Evolutionary conservation across 345 rosid genomes (phyloP).

Genomic region (Populus euphratica): DNA sequence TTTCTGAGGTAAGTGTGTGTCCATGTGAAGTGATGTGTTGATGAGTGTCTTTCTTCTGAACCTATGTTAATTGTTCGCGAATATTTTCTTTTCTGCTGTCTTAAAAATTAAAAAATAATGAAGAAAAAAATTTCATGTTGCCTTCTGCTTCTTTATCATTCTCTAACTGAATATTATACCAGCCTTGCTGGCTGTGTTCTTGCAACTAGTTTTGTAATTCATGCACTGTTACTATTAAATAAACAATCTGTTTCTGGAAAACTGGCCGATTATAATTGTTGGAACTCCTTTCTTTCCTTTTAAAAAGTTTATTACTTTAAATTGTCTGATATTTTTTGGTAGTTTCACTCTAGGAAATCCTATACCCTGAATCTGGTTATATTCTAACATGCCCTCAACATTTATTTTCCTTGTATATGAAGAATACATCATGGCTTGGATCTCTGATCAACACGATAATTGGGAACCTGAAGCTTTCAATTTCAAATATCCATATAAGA

Average conservation of each 20-base stretch:
- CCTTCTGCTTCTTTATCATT: too few species aligned
- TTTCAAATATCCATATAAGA: slow-evolving; percentile 95
- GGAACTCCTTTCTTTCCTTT: too few species aligned
- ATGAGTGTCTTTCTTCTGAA: neutral
- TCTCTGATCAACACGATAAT: slow-evolving; percentile 87
- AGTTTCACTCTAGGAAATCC: slow-evolving; percentile 3
- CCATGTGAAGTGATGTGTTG: neutral
- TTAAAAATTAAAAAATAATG: too few species aligned
- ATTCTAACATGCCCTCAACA: slow-evolving; percentile 21
- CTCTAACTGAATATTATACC: too few species aligned
- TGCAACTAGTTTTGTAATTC: too few species aligned
- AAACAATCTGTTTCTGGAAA: too few species aligned
- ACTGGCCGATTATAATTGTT: too few species aligned
- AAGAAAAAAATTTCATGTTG: too few species aligned
- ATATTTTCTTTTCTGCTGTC: neutral
- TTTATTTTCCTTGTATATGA: slow-evolving; percentile 34
- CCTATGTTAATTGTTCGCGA: neutral
- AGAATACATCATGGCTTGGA: slow-evolving; percentile 97
- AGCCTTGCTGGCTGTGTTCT: too few species aligned
- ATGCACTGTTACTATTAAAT: too few species aligned
- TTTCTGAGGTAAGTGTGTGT: neutral
- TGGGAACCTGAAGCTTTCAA: slow-evolving; percentile 94
- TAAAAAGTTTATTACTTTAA: neutral
- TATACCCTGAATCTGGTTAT: slow-evolving; percentile 7
- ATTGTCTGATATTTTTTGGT: neutral